These are phyloP conservation scores for Coemansia aciculifera DNA, from an alignment of 192 early-diverging fungal genomes.

Conservation along the genomic window DNA sequence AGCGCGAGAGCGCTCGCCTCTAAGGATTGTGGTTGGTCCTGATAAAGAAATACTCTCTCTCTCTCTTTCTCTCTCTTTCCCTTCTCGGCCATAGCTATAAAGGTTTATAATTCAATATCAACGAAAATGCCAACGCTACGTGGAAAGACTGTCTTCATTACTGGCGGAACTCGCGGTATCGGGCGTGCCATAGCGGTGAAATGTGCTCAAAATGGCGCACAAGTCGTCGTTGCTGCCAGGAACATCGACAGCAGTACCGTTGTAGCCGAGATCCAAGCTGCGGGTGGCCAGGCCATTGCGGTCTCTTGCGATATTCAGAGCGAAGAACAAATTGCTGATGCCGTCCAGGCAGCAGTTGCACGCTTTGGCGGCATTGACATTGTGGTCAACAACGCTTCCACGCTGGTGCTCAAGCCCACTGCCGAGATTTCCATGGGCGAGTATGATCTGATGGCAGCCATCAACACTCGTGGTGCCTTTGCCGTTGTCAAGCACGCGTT, in stretches of 20 bases:
- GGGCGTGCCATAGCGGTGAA: conserved; percentile 53
- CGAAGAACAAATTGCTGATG: conserved; percentile 66
- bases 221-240: conserved; percentile 60
- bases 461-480: conserved; percentile 75
- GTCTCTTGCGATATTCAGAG: conserved; percentile 73
- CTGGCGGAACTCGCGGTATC: conserved; percentile 55
- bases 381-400: conserved; percentile 72
- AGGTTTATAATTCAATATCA: neutral
- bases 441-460: conserved; percentile 65
- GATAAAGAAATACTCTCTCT: neutral
- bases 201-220: conserved; percentile 47
- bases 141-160: conserved; percentile 53
- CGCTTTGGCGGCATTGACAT: conserved; percentile 80
- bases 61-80: neutral
- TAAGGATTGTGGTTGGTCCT: neutral
- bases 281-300: conserved; percentile 68
- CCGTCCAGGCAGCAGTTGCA: conserved; percentile 59
- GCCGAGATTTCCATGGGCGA: conserved; percentile 52
- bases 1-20: conserved; percentile 9
- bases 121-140: neutral
- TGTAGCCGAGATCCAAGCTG: conserved; percentile 63
- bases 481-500: conserved; percentile 67
- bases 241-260: conserved; percentile 59
- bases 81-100: neutral
- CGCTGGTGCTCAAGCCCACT: conserved; percentile 66